A percentile compares a stretch with the other conserved stretches of the same genome.
Conservation (phyloP, 208 protist genomes). For the Naegleria fowleri region DNA sequence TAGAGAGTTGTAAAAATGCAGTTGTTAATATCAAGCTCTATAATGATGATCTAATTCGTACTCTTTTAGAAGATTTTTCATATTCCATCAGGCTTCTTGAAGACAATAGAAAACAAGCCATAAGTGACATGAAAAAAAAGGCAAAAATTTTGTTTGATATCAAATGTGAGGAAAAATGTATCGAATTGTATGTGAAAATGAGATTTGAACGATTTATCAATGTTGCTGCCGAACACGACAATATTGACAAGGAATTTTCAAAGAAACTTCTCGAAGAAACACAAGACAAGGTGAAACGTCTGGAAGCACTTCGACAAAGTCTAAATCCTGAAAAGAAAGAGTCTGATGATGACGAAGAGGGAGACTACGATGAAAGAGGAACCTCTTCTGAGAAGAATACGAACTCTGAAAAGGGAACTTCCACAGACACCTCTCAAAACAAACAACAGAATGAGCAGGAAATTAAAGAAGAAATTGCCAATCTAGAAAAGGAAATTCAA, state of each 20-base stretch:
- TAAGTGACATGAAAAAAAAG: neutral
- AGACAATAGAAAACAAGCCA: neutral
- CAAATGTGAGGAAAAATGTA: neutral
- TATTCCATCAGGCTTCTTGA: neutral
- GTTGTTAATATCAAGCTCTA: neutral
- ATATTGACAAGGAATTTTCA: neutral
- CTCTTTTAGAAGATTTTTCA: neutral
- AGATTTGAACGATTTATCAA: neutral
- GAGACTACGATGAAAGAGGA: neutral
- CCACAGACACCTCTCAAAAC: neutral
- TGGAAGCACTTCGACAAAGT: neutral
- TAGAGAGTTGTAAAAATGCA: neutral
- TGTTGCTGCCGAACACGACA: neutral
- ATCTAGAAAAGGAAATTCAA: neutral
- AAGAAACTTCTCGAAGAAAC: neutral
- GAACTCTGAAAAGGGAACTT: neutral
- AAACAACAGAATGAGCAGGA: too few species aligned
- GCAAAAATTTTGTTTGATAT: constrained; percentile 12
- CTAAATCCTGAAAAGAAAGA: neutral
- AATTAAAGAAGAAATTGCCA: neutral
- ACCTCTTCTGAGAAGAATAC: neutral
- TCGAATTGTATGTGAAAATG: neutral
- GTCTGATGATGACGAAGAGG: neutral
- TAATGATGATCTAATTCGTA: neutral
- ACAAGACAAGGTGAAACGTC: neutral